Conservation (phyloP, 495 filamentous ascomycete genomes). For the Choiromyces venosus region DNA sequence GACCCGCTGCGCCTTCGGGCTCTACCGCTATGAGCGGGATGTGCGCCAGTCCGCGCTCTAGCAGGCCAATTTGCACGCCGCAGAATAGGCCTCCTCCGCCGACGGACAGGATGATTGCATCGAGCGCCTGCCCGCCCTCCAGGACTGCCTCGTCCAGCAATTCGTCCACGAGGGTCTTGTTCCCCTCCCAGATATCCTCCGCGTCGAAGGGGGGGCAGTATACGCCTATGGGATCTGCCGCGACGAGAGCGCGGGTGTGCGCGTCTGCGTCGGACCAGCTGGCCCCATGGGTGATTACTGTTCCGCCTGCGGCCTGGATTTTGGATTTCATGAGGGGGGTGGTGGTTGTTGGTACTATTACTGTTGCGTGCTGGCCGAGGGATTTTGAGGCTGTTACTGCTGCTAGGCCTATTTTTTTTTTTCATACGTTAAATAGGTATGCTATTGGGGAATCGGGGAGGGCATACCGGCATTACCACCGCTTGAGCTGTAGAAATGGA, state of each 20-base stretch:
- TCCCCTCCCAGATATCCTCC: conserved; percentile 75
- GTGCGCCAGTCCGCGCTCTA: conserved; percentile 44
- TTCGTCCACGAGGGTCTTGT: conserved; percentile 68
- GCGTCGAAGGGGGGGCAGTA: conserved; percentile 93
- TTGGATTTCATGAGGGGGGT: conserved; percentile 67
- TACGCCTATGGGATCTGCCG: conserved; percentile 51
- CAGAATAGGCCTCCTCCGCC: conserved; percentile 84
- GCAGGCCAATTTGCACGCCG: conserved; percentile 69
- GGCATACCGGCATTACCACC: conserved; percentile 72
- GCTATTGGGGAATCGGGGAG: too few species aligned
- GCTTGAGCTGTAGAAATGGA: conserved; percentile 80
- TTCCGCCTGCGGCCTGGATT: conserved; percentile 61
- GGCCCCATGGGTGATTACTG: conserved; percentile 65
- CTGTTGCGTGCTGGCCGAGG: conserved; percentile 68
- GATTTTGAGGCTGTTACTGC: conserved; percentile 70
- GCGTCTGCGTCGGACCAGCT: conserved; percentile 74
- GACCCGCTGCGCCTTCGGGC: conserved; percentile 70
- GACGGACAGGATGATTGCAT: conserved; percentile 74
- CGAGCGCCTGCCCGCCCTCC: conserved; percentile 42
- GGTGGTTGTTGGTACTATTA: conserved; percentile 70
- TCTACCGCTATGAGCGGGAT: conserved; percentile 68
- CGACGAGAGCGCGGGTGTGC: conserved; percentile 60
- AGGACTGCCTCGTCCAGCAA: conserved; percentile 49
- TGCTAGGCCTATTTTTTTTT: conserved; percentile 58
- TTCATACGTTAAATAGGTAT: not conserved